phyloP scores from a whole-genome alignment of 177 flowering plant genomes.

The Telopea speciosissima region DNA sequence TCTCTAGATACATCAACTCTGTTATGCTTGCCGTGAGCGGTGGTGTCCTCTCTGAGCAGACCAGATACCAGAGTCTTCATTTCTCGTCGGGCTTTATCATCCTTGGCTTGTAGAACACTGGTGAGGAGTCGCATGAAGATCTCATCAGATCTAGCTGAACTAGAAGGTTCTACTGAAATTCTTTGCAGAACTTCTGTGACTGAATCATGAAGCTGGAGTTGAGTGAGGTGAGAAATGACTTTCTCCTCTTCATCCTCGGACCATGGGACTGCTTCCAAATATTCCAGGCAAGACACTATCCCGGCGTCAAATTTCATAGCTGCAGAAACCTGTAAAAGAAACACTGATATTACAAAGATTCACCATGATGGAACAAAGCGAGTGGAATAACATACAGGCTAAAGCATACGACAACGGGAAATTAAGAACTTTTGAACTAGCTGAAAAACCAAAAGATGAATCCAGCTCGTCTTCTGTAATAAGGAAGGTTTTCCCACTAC shows the following conservation, averaged over 20 bases:
- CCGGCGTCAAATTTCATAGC: slow-evolving; percentile 69
- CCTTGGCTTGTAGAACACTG: slow-evolving; percentile 70
- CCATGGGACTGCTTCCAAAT: slow-evolving; percentile 92
- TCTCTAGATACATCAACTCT: slow-evolving; percentile 54
- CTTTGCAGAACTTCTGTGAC: slow-evolving; percentile 51
- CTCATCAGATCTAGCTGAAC: slow-evolving; percentile 45
- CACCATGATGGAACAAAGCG: not conserved
- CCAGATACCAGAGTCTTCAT: slow-evolving; percentile 64
- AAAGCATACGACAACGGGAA: no score
- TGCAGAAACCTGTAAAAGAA: slow-evolving; percentile 57
- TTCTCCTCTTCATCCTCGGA: slow-evolving; percentile 75
- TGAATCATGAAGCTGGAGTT: slow-evolving; percentile 50
- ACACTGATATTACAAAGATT: slow-evolving; percentile 2
- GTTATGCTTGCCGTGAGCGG: slow-evolving; percentile 9
- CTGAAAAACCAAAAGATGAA: no score
- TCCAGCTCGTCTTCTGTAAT: no score
- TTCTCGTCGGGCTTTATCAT: slow-evolving; percentile 82
- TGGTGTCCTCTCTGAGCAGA: slow-evolving; percentile 55
- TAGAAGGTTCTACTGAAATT: slow-evolving; percentile 51
- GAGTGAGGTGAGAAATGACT: slow-evolving; percentile 43
- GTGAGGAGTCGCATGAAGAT: slow-evolving; percentile 46
- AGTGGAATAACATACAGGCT: not conserved
- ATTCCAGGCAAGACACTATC: slow-evolving; percentile 60
- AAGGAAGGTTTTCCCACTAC: no score
- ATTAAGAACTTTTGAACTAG: no score